A percentile compares a stretch with the other conserved stretches of the same genome.
These are phyloP conservation scores for Effrenium voratum DNA, from an alignment of 73 alveolate genomes.

Conservation along the genomic window DNA sequence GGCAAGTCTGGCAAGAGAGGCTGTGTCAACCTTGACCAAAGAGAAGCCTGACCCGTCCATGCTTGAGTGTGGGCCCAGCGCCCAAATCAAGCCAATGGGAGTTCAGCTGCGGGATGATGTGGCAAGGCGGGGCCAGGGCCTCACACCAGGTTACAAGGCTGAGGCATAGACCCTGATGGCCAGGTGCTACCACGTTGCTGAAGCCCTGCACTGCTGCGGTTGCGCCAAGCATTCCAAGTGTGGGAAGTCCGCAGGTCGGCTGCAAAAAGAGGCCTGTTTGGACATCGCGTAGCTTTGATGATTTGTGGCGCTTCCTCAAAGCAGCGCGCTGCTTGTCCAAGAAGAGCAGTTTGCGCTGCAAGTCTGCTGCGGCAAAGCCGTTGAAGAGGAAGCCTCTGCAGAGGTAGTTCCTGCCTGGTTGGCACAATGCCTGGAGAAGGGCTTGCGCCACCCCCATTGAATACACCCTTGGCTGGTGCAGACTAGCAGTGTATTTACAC, in stretches of 20 bases:
- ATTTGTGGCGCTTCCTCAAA: not conserved
- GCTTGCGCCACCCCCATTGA: not conserved
- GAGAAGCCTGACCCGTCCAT: no score
- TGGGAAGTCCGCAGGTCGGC: not conserved
- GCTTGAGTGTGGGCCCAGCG: no score
- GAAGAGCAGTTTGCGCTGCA: not conserved
- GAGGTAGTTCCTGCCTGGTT: not conserved
- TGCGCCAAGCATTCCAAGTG: not conserved
- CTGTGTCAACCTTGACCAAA: not conserved
- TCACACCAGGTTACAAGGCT: no score
- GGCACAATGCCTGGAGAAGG: not conserved
- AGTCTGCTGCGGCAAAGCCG: not conserved
- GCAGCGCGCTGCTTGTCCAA: not conserved
- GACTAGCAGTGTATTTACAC: not conserved
- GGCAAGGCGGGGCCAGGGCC: no score
- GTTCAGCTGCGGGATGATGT: no score
- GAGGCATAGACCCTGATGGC: no score
- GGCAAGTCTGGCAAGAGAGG: not conserved
- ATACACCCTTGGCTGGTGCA: conserved; percentile 9
- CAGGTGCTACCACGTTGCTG: no score
- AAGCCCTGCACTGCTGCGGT: not conserved
- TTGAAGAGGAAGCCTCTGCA: not conserved
- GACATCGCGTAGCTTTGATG: not conserved
- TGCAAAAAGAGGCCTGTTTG: not conserved
- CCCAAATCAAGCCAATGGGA: no score